These are phyloP conservation scores for Tylopilus subfusipes DNA, from an alignment of 768 basidiomycete species.

Conservation along the genomic window DNA sequence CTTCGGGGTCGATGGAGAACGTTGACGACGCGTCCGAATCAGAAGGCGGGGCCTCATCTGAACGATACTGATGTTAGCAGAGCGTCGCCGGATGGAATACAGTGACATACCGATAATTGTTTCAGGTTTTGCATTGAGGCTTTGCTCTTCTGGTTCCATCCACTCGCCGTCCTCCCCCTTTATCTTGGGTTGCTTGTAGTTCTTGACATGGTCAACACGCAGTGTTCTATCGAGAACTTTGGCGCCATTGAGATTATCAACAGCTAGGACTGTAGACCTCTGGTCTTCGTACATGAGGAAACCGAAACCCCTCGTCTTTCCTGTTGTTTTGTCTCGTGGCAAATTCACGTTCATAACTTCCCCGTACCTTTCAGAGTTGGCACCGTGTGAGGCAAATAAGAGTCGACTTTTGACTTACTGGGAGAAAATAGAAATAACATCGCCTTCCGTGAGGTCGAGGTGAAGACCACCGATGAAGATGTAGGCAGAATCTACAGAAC, in stretches of 20 bases:
- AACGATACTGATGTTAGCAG: conserved; percentile 9
- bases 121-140: conserved; percentile 81
- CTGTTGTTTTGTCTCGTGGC: conserved; percentile 90
- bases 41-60: conserved; percentile 52
- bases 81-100: background rate
- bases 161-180: conserved; percentile 83
- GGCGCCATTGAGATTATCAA: conserved; percentile 98
- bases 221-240: conserved; percentile 81
- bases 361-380: conserved; percentile 65
- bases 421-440: conserved; percentile 95
- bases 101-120: conserved; percentile 54
- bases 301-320: conserved; percentile 86
- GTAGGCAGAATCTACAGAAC: conserved; percentile 79
- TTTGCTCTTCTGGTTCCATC: conserved; percentile 80
- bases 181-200: conserved; percentile 83
- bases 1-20: conserved; percentile 85
- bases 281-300: conserved; percentile 99
- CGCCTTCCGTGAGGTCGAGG: conserved; percentile 91
- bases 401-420: conserved; percentile 61
- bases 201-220: conserved; percentile 88
- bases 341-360: conserved; percentile 94
- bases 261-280: conserved; percentile 90
- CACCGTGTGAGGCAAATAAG: background rate
- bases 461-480: conserved; percentile 89
- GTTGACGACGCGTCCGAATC: conserved; percentile 64